Evolutionary conservation across 345 rosid genomes (phyloP), one percentile per base, ranked within the genome.

Genomic region (Fremontodendron californicum): DNA sequence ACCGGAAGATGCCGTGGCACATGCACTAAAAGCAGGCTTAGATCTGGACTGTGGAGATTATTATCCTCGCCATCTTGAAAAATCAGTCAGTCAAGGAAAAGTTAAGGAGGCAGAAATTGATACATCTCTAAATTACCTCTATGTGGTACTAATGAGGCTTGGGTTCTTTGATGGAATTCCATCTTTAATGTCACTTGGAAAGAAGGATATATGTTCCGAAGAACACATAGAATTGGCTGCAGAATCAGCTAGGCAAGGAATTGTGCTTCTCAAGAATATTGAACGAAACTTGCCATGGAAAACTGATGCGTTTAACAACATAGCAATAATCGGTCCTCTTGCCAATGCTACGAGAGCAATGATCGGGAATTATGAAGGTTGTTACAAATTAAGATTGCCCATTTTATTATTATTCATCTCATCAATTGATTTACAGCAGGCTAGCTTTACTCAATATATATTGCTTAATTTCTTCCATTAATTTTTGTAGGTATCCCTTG

Each of bases 11-110:
- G 94, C 93, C 0, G 93, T 84, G 42, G 84, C 94, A 21, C 70
- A 77, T 35, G 39, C 87, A 9, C 74, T 90, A 15, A 89, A 81
- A 86, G 97, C 93, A 79, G 97, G 91, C 39, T 78, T 90, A 82
- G 90, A 92, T 81, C 84, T 92, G 86, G 91, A 92, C 49, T 92
- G 95, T 75, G 93, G 97, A 73, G 78, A 10, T 9, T 86, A 35
- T 63, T 85, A 86, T 67, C 74, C 89, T 1, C 33, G 78, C 4
- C 62, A 71, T 74, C 71, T 84, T 11, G 78, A 73, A 62, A 68
- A 68, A 6, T 82, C 94, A 18, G 90, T 90, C 46, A 39, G 9
- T 3, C 83, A 61, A 60, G 94, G 94, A 45, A 79, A 87, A 71
- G 74, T 84, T 85, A 85, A 33, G 35, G 75, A 33, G 31, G 62